Conservation (phyloP, 805 yeast genomes). For the Ogataea neopini region DNA sequence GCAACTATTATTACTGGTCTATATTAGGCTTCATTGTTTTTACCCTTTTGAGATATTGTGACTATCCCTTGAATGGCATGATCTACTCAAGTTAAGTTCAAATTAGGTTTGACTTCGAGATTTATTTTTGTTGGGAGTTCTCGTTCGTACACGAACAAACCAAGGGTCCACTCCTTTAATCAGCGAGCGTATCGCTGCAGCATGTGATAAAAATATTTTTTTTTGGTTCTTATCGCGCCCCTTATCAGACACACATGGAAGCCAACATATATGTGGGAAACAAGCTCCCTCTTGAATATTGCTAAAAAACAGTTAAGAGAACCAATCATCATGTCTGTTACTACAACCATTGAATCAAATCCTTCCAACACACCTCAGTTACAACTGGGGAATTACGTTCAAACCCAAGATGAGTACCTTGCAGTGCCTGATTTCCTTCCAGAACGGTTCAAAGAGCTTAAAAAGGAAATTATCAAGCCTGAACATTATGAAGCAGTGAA, state of each 20-base stretch:
- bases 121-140: background rate
- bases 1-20: too few relatives aligned
- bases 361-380: background rate
- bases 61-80: background rate
- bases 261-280: too few relatives aligned
- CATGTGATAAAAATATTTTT: background rate
- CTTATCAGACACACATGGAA: background rate
- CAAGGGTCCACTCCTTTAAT: background rate
- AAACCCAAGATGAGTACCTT: conserved; percentile 3
- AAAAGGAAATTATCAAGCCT: conserved; percentile 25
- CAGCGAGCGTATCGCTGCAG: background rate
- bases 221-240: background rate
- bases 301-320: too few relatives aligned
- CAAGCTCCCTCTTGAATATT: too few relatives aligned
- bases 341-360: background rate
- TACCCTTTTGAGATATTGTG: background rate
- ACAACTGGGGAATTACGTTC: background rate
- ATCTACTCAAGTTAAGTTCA: too few relatives aligned
- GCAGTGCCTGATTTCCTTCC: conserved; percentile 2
- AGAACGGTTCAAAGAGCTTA: conserved; percentile 10
- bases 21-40: background rate
- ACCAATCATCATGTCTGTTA: too few relatives aligned
- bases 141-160: background rate
- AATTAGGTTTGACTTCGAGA: background rate
- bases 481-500: conserved; percentile 32